Conservation (phyloP, 257 asterid genomes). For the Cynanchum wilfordii region DNA sequence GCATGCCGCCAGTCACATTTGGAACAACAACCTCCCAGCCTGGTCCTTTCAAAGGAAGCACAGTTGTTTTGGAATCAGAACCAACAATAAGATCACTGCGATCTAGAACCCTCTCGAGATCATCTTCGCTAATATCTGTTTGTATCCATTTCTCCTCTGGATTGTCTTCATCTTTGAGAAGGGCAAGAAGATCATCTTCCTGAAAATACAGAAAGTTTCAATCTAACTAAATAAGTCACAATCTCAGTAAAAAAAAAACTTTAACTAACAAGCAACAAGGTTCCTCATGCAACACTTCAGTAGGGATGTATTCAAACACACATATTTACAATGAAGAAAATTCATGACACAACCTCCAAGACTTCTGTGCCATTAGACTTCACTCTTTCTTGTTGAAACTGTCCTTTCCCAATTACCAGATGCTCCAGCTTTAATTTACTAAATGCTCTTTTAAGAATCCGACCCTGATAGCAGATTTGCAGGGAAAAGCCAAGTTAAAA, state of each 20-base stretch:
- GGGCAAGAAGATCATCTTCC: constrained; percentile 85
- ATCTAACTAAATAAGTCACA: neutral
- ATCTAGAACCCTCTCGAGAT: constrained; percentile 68
- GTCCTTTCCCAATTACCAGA: constrained; percentile 94
- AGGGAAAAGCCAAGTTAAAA: neutral
- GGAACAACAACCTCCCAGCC: constrained; percentile 99
- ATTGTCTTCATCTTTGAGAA: constrained; percentile 64
- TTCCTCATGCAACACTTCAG: neutral
- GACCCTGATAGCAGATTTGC: constrained; percentile 49
- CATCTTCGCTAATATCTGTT: constrained; percentile 72
- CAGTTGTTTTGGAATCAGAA: constrained; percentile 10
- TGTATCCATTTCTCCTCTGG: constrained; percentile 78
- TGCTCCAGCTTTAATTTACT: constrained; percentile 97
- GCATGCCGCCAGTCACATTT: constrained; percentile 72
- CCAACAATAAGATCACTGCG: constrained; percentile 61
- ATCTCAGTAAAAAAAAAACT: neutral
- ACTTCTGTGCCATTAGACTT: constrained; percentile 36
- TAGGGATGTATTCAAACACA: neutral
- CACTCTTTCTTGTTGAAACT: constrained; percentile 75
- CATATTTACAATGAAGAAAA: constrained; percentile 5
- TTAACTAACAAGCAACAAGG: neutral
- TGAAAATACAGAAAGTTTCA: constrained; percentile 18
- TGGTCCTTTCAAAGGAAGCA: constrained; percentile 77
- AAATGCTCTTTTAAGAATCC: constrained; percentile 88
- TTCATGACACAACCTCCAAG: constrained; percentile 27